phyloP scores from a whole-genome alignment of 2,329 filamentous ascomycete species.

The Trichophyton schoenleinii region DNA sequence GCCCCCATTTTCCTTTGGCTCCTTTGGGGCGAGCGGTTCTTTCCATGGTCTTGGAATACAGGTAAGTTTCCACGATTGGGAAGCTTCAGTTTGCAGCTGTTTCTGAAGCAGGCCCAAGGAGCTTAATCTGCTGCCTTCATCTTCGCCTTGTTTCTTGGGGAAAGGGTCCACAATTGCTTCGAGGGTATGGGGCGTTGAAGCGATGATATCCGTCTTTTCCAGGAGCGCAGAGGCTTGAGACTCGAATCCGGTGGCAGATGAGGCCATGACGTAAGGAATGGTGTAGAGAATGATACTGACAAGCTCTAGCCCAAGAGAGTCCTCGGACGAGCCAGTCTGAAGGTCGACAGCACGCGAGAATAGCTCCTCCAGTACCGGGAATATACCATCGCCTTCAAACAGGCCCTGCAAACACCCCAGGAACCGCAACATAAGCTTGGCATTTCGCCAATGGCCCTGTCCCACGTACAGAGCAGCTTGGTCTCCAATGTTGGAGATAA shows the following conservation, averaged over 20 bases:
- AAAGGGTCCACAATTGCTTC: slow-evolving; percentile 82
- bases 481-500: slow-evolving; percentile 52
- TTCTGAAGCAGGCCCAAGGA: slow-evolving; percentile 71
- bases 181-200: slow-evolving; percentile 71
- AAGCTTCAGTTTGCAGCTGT: slow-evolving; percentile 68
- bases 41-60: slow-evolving; percentile 49
- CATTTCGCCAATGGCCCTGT: slow-evolving; percentile 70
- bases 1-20: slow-evolving; percentile 38
- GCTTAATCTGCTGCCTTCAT: slow-evolving; percentile 52
- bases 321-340: slow-evolving; percentile 84
- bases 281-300: slow-evolving; percentile 95
- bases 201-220: slow-evolving; percentile 90
- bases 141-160: slow-evolving; percentile 39
- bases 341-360: slow-evolving; percentile 83
- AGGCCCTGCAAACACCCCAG: slow-evolving; percentile 72
- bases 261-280: slow-evolving; percentile 76
- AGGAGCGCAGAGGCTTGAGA: slow-evolving; percentile 66
- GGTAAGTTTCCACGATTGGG: slow-evolving; percentile 59
- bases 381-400: slow-evolving; percentile 73
- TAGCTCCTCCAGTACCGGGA: slow-evolving; percentile 75
- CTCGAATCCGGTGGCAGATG: slow-evolving; percentile 56
- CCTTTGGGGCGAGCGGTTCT: slow-evolving; percentile 15
- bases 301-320: slow-evolving; percentile 65
- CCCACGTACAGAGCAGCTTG: slow-evolving; percentile 55
- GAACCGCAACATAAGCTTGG: slow-evolving; percentile 83